A percentile compares a stretch with the other conserved stretches of the same genome.
These are phyloP conservation scores for Candida dubliniensis DNA, from an alignment of 1,139 yeast species.

Conservation along the genomic window DNA sequence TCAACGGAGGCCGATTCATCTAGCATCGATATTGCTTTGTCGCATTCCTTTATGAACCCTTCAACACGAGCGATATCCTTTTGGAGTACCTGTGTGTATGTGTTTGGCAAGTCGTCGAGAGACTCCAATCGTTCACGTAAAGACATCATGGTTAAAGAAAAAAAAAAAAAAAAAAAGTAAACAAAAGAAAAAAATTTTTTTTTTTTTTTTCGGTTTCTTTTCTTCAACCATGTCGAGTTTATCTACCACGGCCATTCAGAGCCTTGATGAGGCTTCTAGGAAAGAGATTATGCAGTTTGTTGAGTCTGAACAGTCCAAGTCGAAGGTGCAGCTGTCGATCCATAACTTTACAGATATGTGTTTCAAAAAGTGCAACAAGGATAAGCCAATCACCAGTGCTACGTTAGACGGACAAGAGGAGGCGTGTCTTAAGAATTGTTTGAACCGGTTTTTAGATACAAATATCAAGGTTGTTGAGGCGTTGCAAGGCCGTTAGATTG, in stretches of 20 bases:
- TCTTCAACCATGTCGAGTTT: slow-evolving; percentile 54
- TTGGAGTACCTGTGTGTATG: slow-evolving; percentile 26
- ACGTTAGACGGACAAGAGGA: slow-evolving; percentile 62
- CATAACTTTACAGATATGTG: slow-evolving; percentile 89
- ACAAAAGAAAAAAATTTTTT: background rate
- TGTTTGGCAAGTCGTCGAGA: background rate
- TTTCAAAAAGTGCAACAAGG: slow-evolving; percentile 77
- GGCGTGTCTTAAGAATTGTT: slow-evolving; percentile 74
- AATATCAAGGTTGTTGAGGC: slow-evolving; percentile 78
- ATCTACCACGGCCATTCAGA: slow-evolving; percentile 59
- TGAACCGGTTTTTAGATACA: slow-evolving; percentile 83
- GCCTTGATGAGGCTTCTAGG: slow-evolving; percentile 68
- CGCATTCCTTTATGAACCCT: slow-evolving; percentile 31
- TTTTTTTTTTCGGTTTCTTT: background rate
- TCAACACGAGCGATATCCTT: slow-evolving; percentile 31
- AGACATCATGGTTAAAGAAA: slow-evolving; percentile 3
- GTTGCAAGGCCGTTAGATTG: slow-evolving; percentile 34
- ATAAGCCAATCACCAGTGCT: slow-evolving; percentile 48
- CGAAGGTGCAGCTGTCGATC: slow-evolving; percentile 83
- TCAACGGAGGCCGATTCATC: slow-evolving; percentile 13
- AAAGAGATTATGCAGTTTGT: slow-evolving; percentile 74
- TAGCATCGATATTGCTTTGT: slow-evolving; percentile 22
- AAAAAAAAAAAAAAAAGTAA: slow-evolving; percentile 1
- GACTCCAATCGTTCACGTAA: background rate
- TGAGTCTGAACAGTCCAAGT: slow-evolving; percentile 81